Base-by-base conservation (phyloP, 2,329 filamentous ascomycete species). In the Xylaria multiplex region DNA sequence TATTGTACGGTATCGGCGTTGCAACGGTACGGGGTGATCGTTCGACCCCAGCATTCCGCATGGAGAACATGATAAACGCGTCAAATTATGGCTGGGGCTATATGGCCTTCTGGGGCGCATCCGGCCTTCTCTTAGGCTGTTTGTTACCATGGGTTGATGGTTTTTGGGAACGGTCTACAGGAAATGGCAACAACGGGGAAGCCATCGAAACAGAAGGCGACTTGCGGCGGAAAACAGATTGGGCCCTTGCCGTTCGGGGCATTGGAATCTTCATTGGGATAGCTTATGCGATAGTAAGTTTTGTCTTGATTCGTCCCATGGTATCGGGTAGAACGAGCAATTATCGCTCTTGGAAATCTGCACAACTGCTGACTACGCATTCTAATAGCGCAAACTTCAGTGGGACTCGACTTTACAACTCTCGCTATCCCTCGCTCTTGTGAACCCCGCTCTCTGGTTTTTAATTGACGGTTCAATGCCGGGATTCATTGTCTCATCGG, bases 391-490 rank as follows among this genome's bases (percentile, higher is more conserved):
- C 70, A 93, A 92, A 78, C 87, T 97, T 9, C 92, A 93, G 1
- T 99, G 96, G 96, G 87, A 94, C 73, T 97, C 94, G 8, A 96
- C 93, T 1, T 88, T 97, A n/a, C 96, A 99, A 79, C 89, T 96
- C 22, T 96, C 94, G 1, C 80, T 96, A 30, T 96, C 94, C 0
- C 88, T 99, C 55, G 92, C 93, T 24, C 88, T 98, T 66, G 93
- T 91, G 22, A 98, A 98, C 77, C 95, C 96, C 1, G 91, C 96
- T 9, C 83, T 99, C 19, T 99, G 96, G 96, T 99, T 97, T 80
- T 84, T 98, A 27, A 91, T 99, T 75, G 96, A 99, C 80, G 92
- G 95, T 57, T 96, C 93, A 53, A 90, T 89, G 71, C 87, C 93
- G 0, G 96, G 96, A 4, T 91, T 98, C 71, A 81, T 96, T 40